Evolutionary conservation across 202 grass and related monocot species (phyloP), one percentile per base, ranked within the genome.

Genomic region (Hordeum pubiflorum): DNA sequence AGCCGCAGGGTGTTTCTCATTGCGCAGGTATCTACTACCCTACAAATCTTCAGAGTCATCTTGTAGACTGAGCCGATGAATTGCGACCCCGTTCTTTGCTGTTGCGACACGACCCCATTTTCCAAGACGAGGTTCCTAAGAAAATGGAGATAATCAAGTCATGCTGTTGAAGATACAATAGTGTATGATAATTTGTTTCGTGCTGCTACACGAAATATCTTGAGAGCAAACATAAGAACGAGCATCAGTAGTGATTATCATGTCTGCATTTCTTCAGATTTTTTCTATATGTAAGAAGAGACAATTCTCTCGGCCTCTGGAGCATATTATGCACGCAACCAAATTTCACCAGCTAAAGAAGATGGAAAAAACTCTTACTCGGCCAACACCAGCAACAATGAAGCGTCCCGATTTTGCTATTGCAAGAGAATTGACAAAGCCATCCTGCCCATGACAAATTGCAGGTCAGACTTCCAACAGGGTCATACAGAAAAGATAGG

Each of bases 341-440:
- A 72, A 72, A 72, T 27, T 15, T 63, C 60, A 59, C 12, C 11
- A 46, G 14, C 56, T 58, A n/a, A 22, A n/a, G 10, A 80, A 64
- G 39, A 24, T n/a, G 14, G 81, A 29, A 10, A 56, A 60, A 31
- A 9, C 40, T 33, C 85, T 82, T 65, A 93, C 91, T 85, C 87
- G 82, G 32, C 87, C 91, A 83, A 93, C 82, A 15, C 87, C 91
- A 71, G 87, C 87, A 74, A 90, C 81, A 72, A 93, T 75, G 75
- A 93, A 90, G n/a, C 85, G 87, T 21, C 82, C 91, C 0, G 87
- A 90, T 82, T 88, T 93, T 67, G 91, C 87, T 78, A 93, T 88
- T 27, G 64, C 82, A 77, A 93, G 91, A 31, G 87, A 84, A 80
- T 93, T 93, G 8, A 93, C 37, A 70, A 93, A 93, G 75, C 91